A percentile compares a stretch with the other conserved stretches of the same genome.
phyloP scores from a whole-genome alignment of 2,329 filamentous ascomycete species.

The Neoarthrinium moseri region DNA sequence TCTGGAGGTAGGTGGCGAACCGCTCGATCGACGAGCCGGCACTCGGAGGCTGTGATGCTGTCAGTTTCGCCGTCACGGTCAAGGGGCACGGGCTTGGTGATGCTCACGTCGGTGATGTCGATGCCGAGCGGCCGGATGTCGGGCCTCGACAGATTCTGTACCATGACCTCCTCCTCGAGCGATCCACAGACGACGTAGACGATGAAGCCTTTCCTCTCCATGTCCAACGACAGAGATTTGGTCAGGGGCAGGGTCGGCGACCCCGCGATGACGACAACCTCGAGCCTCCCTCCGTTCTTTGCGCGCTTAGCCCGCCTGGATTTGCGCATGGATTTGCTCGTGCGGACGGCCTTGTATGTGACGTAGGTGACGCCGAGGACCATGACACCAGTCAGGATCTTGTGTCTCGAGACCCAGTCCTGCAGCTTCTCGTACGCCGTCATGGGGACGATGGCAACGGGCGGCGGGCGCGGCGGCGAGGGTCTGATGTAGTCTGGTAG shows the following conservation, averaged over 20 bases:
- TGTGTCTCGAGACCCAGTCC: constrained; percentile 72
- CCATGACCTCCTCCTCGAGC: constrained; percentile 78
- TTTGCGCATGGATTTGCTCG: constrained; percentile 58
- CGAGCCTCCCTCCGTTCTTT: constrained; percentile 78
- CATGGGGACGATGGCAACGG: constrained; percentile 30
- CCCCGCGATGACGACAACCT: constrained; percentile 88
- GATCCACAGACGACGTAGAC: constrained; percentile 87
- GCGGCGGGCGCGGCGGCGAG: constrained; percentile 45
- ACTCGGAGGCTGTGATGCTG: constrained; percentile 55
- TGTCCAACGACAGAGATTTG: constrained; percentile 76
- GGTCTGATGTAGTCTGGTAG: constrained; percentile 67
- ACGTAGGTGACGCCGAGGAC: constrained; percentile 70
- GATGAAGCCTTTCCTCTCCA: constrained; percentile 89
- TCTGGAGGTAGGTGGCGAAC: constrained; percentile 70
- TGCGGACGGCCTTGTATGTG: constrained; percentile 50
- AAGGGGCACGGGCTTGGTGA: no score
- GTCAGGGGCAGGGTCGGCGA: constrained; percentile 82
- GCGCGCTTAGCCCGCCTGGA: constrained; percentile 75
- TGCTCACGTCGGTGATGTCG: constrained; percentile 76
- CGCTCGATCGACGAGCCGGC: constrained; percentile 68
- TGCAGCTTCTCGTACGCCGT: constrained; percentile 55
- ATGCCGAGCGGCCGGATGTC: constrained; percentile 82
- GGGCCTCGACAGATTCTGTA: constrained; percentile 72
- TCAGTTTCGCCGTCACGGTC: background rate
- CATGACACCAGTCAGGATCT: constrained; percentile 69